Base-by-base conservation (phyloP, 2,329 filamentous ascomycete species). In the Samsoniella hepiali region DNA sequence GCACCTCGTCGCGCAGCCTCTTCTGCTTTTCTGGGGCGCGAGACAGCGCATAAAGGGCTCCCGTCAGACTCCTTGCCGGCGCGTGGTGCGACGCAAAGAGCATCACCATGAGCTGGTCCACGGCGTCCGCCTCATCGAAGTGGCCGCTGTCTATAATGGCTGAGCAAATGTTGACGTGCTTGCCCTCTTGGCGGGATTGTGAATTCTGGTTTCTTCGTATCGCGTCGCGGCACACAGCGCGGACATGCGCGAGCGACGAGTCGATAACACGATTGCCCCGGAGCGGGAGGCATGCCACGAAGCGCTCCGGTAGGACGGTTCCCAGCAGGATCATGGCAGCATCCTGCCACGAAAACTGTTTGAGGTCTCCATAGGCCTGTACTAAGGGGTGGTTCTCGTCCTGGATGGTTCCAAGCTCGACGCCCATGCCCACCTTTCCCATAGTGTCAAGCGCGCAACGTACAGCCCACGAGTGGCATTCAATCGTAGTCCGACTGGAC, bases 371-470 rank as follows among this genome's bases (percentile, higher is more conserved):
- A n/a, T n/a, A n/a, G n/a, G n/a, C n/a, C n/a, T n/a, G n/a, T n/a
- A n/a, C n/a, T n/a, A n/a, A n/a, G n/a, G n/a, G n/a, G n/a, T n/a
- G n/a, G n/a, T n/a, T n/a, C n/a, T n/a, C 69, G 29, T 72, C 69
- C 9, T 70, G 65, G 1, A 76, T 69, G 8, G 72, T 72, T 1
- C 69, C 65, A 29, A 76, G 71, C 55, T 77, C 72, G 1, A 73
- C n/a, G n/a, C n/a, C 64, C 40, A 70, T 62, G 38, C 67, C 38
- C 32, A 64, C 44, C 40, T 64, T 9, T 6, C 49, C 56, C 11
- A 6, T 42, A 5, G 34, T 22, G 8, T 2, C 44, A 7, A n/a
- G n/a, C n/a, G n/a, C n/a, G n/a, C n/a, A n/a, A n/a, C n/a, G n/a
- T n/a, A n/a, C n/a, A n/a, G n/a, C n/a, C n/a, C n/a, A n/a, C n/a